Base-by-base conservation (phyloP, 805 yeast genomes). In the Peterozyma toletana region DNA sequence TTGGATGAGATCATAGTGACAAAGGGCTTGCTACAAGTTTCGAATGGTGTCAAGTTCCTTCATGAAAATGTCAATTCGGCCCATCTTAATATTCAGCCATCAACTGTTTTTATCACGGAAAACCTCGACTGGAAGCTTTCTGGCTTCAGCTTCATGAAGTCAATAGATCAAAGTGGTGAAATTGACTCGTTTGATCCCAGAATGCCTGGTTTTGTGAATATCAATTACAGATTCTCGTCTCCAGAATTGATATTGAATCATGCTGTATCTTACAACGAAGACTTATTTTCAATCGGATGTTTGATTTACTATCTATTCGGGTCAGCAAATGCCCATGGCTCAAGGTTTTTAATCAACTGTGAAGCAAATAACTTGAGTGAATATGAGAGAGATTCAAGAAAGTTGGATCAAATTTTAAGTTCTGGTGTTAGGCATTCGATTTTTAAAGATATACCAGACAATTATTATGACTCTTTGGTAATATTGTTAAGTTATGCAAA, bases 91-190 rank as follows among this genome's bases (percentile, higher is more conserved):
- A 51, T 93, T 31, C 80, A 80, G 50, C 99, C 99, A 1, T 66
- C 75, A 9, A 77, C 95, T 0, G 70, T 93, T 1, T 75, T 84
- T 45, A 75, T 91, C 15, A 90, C 85, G 51, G 83, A 79, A 35
- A 84, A 80, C 51, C 90, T 95, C 4, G 98, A 93, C 63, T 93
- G 99, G 98, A 93, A 91, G 59, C 59, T 93, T 2, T 75, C 85
- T 6, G 97, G 97, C 0, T 72, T 93, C 49, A 75, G 65, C 55
- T 74, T 65, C 59, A 75, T 68, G 55, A 86, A 67, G 51, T 60
- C 37, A 13, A 49, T 72, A 36, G 61, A 71, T 5, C 65, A 70
- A 2, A 66, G 61, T 35, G 75, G 73, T 13, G 54, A 77, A 11
- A 85, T 86, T 38, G 86, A 86, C 54, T 84, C 83, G 40, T 73